Evolutionary conservation across 352 stramenopile genomes (phyloP), one percentile per base, ranked within the genome.

Genomic region (Peronospora farinosa): DNA sequence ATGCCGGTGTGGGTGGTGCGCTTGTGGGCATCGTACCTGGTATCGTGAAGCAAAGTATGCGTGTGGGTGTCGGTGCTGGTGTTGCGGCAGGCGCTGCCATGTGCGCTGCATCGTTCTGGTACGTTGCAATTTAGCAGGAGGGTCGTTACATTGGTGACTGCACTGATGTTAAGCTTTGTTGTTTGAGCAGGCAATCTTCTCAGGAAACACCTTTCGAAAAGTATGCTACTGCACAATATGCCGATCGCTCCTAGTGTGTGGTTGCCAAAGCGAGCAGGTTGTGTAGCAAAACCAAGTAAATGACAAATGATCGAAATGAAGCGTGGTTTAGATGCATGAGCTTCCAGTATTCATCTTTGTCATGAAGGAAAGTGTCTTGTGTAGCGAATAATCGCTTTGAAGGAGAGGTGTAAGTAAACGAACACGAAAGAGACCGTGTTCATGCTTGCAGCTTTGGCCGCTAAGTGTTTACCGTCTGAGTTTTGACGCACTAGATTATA

Each of bases 41-140:
- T 16, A 74, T 94, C 10, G 47, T 89, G 42, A 82, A 79, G 63
- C 77, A 86, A 65, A 94, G 83, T 67, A 71, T 79, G 36, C 80
- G 80, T 39, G 55, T 88, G 17, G 76, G 57, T 40, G 65, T 57
- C n/a, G 74, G 48, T 13, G 63, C 78, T 6, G 71, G 78, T 43
- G 39, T 87, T 48, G 58, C 65, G 33, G 53, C 66, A 37, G 76
- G 57, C 36, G 51, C 42, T 7, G 65, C 57, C 19, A 86, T 88
- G 72, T 57, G 62, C 7, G 75, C 76, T 19, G 52, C 69, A 0
- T 67, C 74, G n/a, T 92, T 60, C 73, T 92, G 80, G 80, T 92
- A 58, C 48, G 76, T 57, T 36, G 5, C 12, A 23, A 27, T 27
- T 15, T 8, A 32, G 10, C 9, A 28, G 1, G 25, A 21, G 23